Conservation (phyloP, 169 alveolate species). For the Plasmodium relictum region DNA sequence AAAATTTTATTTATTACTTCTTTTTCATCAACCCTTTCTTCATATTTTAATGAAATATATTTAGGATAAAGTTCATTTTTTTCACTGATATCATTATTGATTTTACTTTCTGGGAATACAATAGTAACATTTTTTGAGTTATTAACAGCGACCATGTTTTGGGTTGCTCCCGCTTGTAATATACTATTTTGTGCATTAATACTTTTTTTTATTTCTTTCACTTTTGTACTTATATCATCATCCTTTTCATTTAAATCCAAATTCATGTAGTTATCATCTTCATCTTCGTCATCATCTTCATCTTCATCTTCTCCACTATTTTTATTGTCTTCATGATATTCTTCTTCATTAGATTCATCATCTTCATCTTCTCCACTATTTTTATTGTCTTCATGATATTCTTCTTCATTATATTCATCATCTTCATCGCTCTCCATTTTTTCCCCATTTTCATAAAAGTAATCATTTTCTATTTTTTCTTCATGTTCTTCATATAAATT, state of each 20-base stretch:
- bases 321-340: neutral
- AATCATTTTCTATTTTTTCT: neutral
- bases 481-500: neutral
- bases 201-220: conserved; percentile 9
- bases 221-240: neutral
- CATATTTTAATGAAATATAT: conserved; percentile 27
- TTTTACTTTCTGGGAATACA: conserved; percentile 11
- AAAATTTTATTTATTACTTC: conserved; percentile 32
- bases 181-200: conserved; percentile 32
- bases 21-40: conserved; percentile 25
- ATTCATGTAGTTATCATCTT: neutral
- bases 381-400: neutral
- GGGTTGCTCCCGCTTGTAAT: conserved; percentile 29
- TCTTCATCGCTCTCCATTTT: neutral
- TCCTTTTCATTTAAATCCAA: neutral
- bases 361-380: neutral
- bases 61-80: conserved; percentile 12
- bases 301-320: neutral
- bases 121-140: conserved; percentile 56
- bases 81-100: neutral
- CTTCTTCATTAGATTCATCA: neutral
- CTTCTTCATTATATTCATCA: neutral
- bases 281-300: neutral
- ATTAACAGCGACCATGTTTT: conserved; percentile 33
- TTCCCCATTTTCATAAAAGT: neutral